These are phyloP conservation scores for Glutinoglossum americanum DNA, from an alignment of 495 filamentous ascomycete species.

Conservation along the genomic window DNA sequence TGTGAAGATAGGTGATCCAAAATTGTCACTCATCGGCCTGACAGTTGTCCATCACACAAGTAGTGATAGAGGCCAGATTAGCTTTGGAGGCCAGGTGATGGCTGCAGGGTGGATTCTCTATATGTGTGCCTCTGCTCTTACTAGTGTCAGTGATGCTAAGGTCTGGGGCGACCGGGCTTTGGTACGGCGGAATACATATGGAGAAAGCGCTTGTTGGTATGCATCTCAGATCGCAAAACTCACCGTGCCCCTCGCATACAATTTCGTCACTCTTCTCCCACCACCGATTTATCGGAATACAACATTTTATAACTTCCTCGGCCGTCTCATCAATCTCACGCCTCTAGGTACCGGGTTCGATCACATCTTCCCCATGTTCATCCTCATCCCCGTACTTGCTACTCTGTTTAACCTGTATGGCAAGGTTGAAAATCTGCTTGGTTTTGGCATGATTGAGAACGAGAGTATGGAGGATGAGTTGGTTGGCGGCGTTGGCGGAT, in stretches of 20 bases:
- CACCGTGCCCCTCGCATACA: slow-evolving; percentile 81
- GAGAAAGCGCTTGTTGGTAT: slow-evolving; percentile 88
- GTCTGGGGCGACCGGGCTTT: slow-evolving; percentile 88
- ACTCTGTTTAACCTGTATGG: slow-evolving; percentile 77
- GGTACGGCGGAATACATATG: slow-evolving; percentile 73
- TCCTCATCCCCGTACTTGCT: slow-evolving; percentile 64
- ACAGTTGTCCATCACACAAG: slow-evolving; percentile 64
- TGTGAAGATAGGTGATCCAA: slow-evolving; percentile 51
- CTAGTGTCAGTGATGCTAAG: slow-evolving; percentile 69
- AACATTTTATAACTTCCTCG: slow-evolving; percentile 73
- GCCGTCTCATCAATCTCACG: slow-evolving; percentile 64
- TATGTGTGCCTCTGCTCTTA: slow-evolving; percentile 73
- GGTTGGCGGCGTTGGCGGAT: slow-evolving; percentile 57
- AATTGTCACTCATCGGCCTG: slow-evolving; percentile 60
- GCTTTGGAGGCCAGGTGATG: slow-evolving; percentile 64
- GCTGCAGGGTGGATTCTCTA: slow-evolving; percentile 80
- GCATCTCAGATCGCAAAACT: slow-evolving; percentile 72
- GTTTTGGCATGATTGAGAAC: slow-evolving; percentile 55
- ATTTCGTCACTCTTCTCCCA: slow-evolving; percentile 78
- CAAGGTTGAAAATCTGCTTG: slow-evolving; percentile 49
- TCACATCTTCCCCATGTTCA: slow-evolving; percentile 66
- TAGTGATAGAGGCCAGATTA: slow-evolving; percentile 41
- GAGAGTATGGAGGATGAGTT: slow-evolving; percentile 51
- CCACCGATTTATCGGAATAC: slow-evolving; percentile 41
- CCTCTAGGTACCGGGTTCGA: slow-evolving; percentile 68